Percentiles rank a stretch among this genome's conserved stretches.
These are phyloP conservation scores for Didymella glomerata DNA, from an alignment of 2,329 filamentous ascomycete species.

Conservation along the genomic window DNA sequence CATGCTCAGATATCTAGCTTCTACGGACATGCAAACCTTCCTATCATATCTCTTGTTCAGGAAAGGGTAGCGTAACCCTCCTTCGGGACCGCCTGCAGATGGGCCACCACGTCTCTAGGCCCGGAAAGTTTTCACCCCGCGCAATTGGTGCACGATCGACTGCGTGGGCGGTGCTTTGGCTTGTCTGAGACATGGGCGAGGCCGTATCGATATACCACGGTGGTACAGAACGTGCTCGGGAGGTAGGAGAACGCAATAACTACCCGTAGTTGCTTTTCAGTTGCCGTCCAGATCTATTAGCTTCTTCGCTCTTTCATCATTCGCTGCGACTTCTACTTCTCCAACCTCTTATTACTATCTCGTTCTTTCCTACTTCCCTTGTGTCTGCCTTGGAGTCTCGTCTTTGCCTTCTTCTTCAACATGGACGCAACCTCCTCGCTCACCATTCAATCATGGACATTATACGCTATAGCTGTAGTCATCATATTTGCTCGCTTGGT, in stretches of 20 bases:
- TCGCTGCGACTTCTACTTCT: not conserved
- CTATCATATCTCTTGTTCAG: not conserved
- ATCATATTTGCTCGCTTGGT: conserved; percentile 35
- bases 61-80: conserved; percentile 5
- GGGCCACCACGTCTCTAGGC: not conserved
- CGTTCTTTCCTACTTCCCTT: not conserved
- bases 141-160: conserved; percentile 7
- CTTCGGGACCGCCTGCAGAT: conserved; percentile 11
- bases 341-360: not conserved
- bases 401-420: not conserved
- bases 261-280: conserved; percentile 11
- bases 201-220: conserved; percentile 10
- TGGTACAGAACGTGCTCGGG: conserved; percentile 17
- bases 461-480: conserved; percentile 34
- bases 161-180: conserved; percentile 7
- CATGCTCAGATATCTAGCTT: conserved; percentile 4
- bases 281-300: not conserved
- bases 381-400: too few species aligned
- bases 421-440: conserved; percentile 25
- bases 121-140: not conserved
- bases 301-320: not conserved
- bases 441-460: conserved; percentile 35
- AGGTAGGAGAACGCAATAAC: conserved; percentile 2
- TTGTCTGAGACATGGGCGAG: conserved; percentile 12
- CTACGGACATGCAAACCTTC: not conserved